Base-by-base conservation (phyloP, 768 basidiomycete genomes). In the Clitopilus passeckerianus region DNA sequence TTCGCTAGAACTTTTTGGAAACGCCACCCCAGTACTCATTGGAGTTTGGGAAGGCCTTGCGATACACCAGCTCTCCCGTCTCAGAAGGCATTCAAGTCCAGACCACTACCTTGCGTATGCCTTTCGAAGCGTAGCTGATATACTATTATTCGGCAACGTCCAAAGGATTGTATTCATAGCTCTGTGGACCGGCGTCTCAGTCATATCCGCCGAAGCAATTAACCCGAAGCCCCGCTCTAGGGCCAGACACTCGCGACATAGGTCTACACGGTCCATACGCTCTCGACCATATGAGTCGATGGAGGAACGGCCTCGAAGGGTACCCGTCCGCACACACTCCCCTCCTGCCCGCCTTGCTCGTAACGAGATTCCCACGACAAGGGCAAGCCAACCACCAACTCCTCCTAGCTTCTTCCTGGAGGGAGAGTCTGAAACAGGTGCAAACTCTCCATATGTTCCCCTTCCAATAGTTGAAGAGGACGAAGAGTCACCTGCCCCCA, bases 21-120 rank as follows among this genome's bases (percentile, higher is more conserved):
- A 63, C 27, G 54, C 79, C 6, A 64, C 65, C 16, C 71, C 76
- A 30, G 70, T 70, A 14, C 64, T 79, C 14, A 60, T 81, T 16
- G 81, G 81, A 8, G 74, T 91, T 18, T 91, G 89, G 88, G 90
- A 91, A 71, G 89, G 90, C 50, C 68, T 73, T 27, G 69, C 75
- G 18, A 63, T 80, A n/a, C 74, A 79, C 63, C 75, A 77, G 56
- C 66, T 78, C 46, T 74, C 73, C 33, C 43, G 58, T 18, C 57
- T 57, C 10, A 71, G 62, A 22, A 62, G 64, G 46, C 66, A 71
- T 6, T 68, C 69, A 34, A 65, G 69, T 54, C 50, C 75, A 24
- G 76, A 79, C 66, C 75, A 77, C 57, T 71, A 73, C 62, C 71
- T 80, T 20, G 74, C 78, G 37, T 79, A 74, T 57, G 75, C 73